Evolutionary conservation across 768 basidiomycete species (phyloP).

Genomic region (Lanmaoa rubissima): DNA sequence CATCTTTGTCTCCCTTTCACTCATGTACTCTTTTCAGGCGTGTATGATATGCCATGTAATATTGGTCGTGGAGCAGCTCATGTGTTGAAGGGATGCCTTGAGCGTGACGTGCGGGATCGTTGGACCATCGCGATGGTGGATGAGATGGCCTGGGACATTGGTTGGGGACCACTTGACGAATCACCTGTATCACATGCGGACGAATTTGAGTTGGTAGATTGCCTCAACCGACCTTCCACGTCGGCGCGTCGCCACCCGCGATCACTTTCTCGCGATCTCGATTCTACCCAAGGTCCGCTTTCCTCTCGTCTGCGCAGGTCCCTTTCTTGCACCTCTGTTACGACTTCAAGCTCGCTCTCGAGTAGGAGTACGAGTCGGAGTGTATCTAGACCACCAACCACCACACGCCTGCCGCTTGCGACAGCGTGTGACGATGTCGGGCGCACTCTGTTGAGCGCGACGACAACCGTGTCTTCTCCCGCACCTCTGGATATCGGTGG

Average conservation of each 20-base stretch:
- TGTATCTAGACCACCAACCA: constrained; percentile 37
- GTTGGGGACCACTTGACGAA: constrained; percentile 56
- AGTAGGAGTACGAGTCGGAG: constrained; percentile 41
- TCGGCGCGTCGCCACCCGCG: constrained; percentile 21
- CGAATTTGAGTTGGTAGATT: constrained; percentile 30
- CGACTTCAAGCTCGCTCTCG: constrained; percentile 39
- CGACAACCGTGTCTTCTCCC: constrained; percentile 17
- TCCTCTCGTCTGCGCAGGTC: constrained; percentile 42
- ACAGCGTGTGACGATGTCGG: constrained; percentile 26
- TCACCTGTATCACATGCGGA: constrained; percentile 26
- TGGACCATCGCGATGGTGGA: constrained; percentile 85
- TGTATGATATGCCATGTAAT: constrained; percentile 53
- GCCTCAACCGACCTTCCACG: constrained; percentile 8
- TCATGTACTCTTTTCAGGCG: constrained; percentile 43
- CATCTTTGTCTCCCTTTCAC: background rate
- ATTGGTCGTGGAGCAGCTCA: constrained; percentile 62
- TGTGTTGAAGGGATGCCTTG: constrained; percentile 79
- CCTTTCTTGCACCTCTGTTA: constrained; percentile 47
- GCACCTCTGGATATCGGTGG: constrained; percentile 30
- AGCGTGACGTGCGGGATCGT: constrained; percentile 54
- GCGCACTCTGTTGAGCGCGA: constrained; percentile 17
- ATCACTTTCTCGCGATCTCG: constrained; percentile 31
- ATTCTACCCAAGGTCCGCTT: constrained; percentile 11
- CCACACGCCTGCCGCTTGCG: constrained; percentile 24
- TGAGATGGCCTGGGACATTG: constrained; percentile 77